Percentiles rank a stretch among this genome's conserved stretches.
phyloP scores from a whole-genome alignment of 2,329 filamentous ascomycete genomes.

The Fusarium graminum region DNA sequence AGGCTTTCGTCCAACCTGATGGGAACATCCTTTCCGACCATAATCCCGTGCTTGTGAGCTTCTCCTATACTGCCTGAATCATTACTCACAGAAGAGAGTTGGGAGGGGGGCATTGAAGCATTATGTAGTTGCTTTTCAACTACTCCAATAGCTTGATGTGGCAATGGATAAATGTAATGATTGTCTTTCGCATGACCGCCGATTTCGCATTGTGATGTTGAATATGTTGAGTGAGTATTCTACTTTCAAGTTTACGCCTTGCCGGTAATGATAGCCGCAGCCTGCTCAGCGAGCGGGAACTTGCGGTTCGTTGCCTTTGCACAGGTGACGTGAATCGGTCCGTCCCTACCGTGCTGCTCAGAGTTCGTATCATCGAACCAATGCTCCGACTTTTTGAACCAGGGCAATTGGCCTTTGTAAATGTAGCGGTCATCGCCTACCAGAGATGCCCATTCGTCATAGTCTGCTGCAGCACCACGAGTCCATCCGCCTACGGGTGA shows the following conservation, averaged over 20 bases:
- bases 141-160: too few species aligned
- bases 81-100: too few species aligned
- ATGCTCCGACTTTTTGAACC: conserved; percentile 57
- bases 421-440: conserved; percentile 58
- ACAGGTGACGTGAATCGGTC: conserved; percentile 53
- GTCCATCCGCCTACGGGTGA: conserved; percentile 54
- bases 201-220: too few species aligned
- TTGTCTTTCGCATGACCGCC: too few species aligned
- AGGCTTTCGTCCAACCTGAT: conserved; percentile 68
- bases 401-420: conserved; percentile 61
- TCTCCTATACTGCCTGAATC: conserved; percentile 49
- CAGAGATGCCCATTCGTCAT: conserved; percentile 57
- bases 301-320: conserved; percentile 51
- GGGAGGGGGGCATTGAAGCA: too few species aligned
- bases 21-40: conserved; percentile 73
- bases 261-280: conserved; percentile 45
- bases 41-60: conserved; percentile 71
- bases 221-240: neutral
- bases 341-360: conserved; percentile 56
- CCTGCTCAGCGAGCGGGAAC: conserved; percentile 57
- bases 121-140: too few species aligned
- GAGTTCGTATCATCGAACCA: conserved; percentile 49
- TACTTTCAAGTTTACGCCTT: conserved; percentile 1
- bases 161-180: too few species aligned
- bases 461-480: conserved; percentile 60